Base-by-base conservation (phyloP, 2,329 filamentous ascomycete genomes). In the Mollisia scopiformis region DNA sequence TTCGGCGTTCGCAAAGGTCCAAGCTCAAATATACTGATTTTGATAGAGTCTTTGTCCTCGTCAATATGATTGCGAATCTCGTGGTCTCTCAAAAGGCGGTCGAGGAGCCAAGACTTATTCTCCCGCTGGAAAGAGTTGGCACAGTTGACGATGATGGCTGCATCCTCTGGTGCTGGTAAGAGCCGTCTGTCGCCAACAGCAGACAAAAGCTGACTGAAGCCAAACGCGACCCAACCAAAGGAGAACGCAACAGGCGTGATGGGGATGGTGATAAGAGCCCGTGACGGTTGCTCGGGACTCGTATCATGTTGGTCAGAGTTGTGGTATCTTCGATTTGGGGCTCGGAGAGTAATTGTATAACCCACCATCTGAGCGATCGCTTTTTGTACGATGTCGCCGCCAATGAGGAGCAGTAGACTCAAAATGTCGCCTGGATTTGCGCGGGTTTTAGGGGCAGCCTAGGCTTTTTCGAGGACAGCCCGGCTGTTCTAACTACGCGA, bases 331-430 rank as follows among this genome's bases (percentile, higher is more conserved):
- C n/a, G n/a, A n/a, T n/a, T n/a, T n/a, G n/a, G n/a, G n/a, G n/a
- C n/a, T n/a, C n/a, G n/a, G n/a, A n/a, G n/a, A n/a, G n/a, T n/a
- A 33, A 33, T 33, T 6, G 30, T 33, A 7, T 7, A 23, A 6
- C 39, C 39, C 1, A 68, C 49, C 2, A 73, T 59, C 52, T 76
- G 73, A 0, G 73, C 75, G 2, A 76, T 65, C 5, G 75, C 74
- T 7, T 65, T 68, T 8, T 57, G 61, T 25, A 77, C 67, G 2
- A 77, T 67, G 33, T 76, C 73, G 1, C 73, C 72, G 43, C 75
- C 75, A 25, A 76, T 64, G 23, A 77, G 65, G 10, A 77, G 70
- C 3, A 77, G 69, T 5, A 77, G 63, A 28, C 67, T 66, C 52
- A 75, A 71, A 66, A 77, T 57, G 41, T 68, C 66, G 14, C 30